Conservation (phyloP, 192 early-diverging fungal species). For the Coemansia sp. region DNA sequence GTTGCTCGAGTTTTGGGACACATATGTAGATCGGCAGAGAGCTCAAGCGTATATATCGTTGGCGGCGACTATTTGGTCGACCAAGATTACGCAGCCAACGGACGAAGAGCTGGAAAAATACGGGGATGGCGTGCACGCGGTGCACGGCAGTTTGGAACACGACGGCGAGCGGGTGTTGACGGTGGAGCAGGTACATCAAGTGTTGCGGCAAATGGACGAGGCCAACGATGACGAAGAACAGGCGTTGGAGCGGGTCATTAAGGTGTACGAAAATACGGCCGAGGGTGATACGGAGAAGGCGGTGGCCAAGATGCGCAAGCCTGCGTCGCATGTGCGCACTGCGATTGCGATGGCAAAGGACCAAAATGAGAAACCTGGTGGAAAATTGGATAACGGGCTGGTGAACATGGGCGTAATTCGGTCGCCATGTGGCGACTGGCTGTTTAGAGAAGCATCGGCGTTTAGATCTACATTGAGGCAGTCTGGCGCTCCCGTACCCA, state of each 20-base stretch:
- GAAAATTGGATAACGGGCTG: constrained; percentile 8
- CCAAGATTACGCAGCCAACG: constrained; percentile 34
- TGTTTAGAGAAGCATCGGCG: constrained; percentile 36
- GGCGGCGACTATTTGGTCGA: constrained; percentile 35
- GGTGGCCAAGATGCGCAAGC: constrained; percentile 31
- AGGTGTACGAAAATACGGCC: background rate
- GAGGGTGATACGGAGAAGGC: constrained; percentile 12
- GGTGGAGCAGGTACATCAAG: constrained; percentile 9
- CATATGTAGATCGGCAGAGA: constrained; percentile 25
- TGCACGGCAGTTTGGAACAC: constrained; percentile 42
- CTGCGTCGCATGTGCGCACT: constrained; percentile 43
- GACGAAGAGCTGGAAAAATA: constrained; percentile 22
- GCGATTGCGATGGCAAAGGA: constrained; percentile 38
- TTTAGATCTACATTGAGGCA: constrained; percentile 40
- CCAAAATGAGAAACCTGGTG: background rate
- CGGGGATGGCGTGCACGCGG: constrained; percentile 16
- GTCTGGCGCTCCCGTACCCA: constrained; percentile 45
- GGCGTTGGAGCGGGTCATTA: constrained; percentile 15
- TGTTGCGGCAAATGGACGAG: constrained; percentile 7
- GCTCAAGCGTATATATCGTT: constrained; percentile 20
- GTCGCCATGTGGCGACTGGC: constrained; percentile 30
- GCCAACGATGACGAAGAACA: background rate
- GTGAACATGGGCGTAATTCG: constrained; percentile 43
- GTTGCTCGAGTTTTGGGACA: constrained; percentile 46
- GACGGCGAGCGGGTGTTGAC: constrained; percentile 22